Evolutionary conservation across 495 filamentous ascomycete genomes (phyloP).

Genomic region (Podospora pseudopauciseta): DNA sequence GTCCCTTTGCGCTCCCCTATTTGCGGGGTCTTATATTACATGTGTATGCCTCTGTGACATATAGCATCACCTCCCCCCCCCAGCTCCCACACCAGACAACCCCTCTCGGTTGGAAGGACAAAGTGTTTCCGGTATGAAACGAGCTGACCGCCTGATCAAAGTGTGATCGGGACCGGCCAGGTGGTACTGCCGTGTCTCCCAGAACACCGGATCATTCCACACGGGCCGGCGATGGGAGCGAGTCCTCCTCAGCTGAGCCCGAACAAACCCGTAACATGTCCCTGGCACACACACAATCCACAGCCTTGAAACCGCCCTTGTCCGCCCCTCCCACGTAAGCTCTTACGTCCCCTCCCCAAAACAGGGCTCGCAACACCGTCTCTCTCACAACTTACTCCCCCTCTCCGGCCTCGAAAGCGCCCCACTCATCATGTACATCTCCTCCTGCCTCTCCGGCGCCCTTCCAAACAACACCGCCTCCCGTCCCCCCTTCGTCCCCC

Average conservation of each 20-base stretch:
- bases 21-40: background rate
- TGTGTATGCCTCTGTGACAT: background rate
- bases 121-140: background rate
- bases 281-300: background rate
- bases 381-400: slow-evolving; percentile 16
- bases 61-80: background rate
- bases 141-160: background rate
- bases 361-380: background rate
- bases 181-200: background rate
- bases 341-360: background rate
- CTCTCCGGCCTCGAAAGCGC: slow-evolving; percentile 3
- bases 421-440: slow-evolving; percentile 34
- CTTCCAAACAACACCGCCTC: slow-evolving; percentile 35
- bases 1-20: background rate
- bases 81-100: background rate
- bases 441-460: slow-evolving; percentile 1
- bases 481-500: slow-evolving; percentile 53
- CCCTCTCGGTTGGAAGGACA: background rate
- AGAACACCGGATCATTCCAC: background rate
- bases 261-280: background rate
- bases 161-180: background rate
- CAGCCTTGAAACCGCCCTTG: background rate
- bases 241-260: background rate
- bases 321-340: background rate
- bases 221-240: too few relatives aligned